Base-by-base conservation (phyloP, 169 alveolate genomes). In the Plasmodium vivax region DNA sequence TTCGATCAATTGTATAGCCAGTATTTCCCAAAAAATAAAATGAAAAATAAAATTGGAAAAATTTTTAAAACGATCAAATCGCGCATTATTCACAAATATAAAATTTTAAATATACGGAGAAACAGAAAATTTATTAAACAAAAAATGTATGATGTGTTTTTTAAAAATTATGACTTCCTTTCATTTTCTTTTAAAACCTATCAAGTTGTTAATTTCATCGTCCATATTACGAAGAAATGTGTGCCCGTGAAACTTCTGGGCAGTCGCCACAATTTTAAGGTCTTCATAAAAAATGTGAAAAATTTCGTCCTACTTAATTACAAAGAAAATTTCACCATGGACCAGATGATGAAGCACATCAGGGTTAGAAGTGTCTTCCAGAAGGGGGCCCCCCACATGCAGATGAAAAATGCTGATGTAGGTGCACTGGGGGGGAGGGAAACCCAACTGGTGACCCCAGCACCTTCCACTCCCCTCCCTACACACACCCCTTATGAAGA, bases 271-370 rank as follows among this genome's bases (percentile, higher is more conserved):
- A 92, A 92, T 92, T 92, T 82, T 72, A 92, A 92, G 74, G 58
- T 92, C 32, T 92, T 92, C 38, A 32, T 92, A 92, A 92, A 92
- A 30, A 92, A 92, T 92, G 92, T 92, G 43, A 92, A 92, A 82
- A 92, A 74, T 7, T 92, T 92, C 45, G n/a, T 92, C 43, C 23
- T 92, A 72, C 47, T 92, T 47, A 82, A 92, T 92, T 92, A 82
- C 62, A 81, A 83, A 12, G 95, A 92, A n/a, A 81, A 84, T 75
- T 82, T 92, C 71, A 72, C 95, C 14, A 82, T 92, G 85, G 85
- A 92, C 56, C 95, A 92, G 36, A 45, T 92, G 43, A 92, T 92
- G 95, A 83, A 82, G 38, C 88, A 83, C 47, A 58, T 92, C 14
- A 81, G 72, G 47, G 95, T 92, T 56, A 92, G 41, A 51, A 82